Evolutionary conservation across 106 monocot species (phyloP).

Genomic region (Phalaenopsis aphrodite): DNA sequence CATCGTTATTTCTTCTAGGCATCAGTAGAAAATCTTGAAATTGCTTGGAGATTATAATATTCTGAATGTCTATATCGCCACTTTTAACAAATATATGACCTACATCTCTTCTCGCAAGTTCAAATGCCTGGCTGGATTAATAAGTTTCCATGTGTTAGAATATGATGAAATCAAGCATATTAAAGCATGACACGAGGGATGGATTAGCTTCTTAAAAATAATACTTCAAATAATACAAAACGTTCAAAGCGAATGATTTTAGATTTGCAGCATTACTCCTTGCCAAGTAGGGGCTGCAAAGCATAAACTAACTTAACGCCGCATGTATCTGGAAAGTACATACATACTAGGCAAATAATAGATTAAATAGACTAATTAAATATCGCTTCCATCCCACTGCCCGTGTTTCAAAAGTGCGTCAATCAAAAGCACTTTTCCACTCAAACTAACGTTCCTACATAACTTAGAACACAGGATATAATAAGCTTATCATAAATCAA

Average conservation of each 20-base stretch:
- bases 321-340: background rate
- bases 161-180: background rate
- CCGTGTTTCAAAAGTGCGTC: background rate
- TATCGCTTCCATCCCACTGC: background rate
- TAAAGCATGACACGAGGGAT: background rate
- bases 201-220: background rate
- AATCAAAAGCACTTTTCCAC: background rate
- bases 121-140: constrained; percentile 68
- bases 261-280: background rate
- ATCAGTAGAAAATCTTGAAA: constrained; percentile 46
- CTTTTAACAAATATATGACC: constrained; percentile 51
- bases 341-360: background rate
- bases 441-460: background rate
- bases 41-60: constrained; percentile 57
- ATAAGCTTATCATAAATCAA: background rate
- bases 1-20: constrained; percentile 21
- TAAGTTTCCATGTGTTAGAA: constrained; percentile 20
- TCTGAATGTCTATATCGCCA: constrained; percentile 55
- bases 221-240: background rate
- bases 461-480: background rate
- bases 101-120: constrained; percentile 57
- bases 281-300: background rate
- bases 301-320: background rate
- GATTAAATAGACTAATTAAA: background rate
- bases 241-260: background rate